Evolutionary conservation across 2,329 filamentous ascomycete species (phyloP).

Genomic region (Talaromyces sp.): DNA sequence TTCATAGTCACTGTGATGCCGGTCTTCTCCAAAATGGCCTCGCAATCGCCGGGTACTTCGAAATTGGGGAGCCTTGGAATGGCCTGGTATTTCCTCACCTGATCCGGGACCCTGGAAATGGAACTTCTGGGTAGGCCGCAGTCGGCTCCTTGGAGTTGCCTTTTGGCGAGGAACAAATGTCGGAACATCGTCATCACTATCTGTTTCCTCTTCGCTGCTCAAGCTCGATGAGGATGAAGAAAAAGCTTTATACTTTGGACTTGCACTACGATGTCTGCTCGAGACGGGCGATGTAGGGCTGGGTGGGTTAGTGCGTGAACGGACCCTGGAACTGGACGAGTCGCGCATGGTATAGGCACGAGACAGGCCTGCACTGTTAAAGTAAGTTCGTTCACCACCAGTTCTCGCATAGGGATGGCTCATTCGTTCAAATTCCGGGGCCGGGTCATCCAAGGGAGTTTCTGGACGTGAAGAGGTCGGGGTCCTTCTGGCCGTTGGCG

Average conservation of each 20-base stretch:
- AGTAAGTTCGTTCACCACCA: conserved; percentile 53
- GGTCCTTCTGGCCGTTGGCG: conserved; percentile 37
- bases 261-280: conserved; percentile 38
- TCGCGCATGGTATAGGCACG: conserved; percentile 51
- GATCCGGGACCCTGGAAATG: conserved; percentile 18
- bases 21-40: conserved; percentile 14
- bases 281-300: conserved; percentile 25
- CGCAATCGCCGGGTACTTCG: conserved; percentile 8
- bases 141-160: conserved; percentile 35
- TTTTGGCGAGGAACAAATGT: conserved; percentile 28
- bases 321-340: conserved; percentile 34
- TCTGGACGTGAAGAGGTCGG: conserved; percentile 19
- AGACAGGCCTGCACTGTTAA: conserved; percentile 46
- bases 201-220: conserved; percentile 30
- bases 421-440: conserved; percentile 42
- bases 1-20: conserved; percentile 12
- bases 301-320: conserved; percentile 30
- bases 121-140: conserved; percentile 25
- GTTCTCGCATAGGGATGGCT: conserved; percentile 50
- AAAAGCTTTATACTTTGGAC: conserved; percentile 33
- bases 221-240: conserved; percentile 33
- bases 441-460: conserved; percentile 19
- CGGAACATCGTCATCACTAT: conserved; percentile 6
- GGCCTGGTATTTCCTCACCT: conserved; percentile 25
- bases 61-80: conserved; percentile 5